Evolutionary conservation across 140 eudicot genomes (phyloP).

Genomic region (Erigeron philadelphicus): DNA sequence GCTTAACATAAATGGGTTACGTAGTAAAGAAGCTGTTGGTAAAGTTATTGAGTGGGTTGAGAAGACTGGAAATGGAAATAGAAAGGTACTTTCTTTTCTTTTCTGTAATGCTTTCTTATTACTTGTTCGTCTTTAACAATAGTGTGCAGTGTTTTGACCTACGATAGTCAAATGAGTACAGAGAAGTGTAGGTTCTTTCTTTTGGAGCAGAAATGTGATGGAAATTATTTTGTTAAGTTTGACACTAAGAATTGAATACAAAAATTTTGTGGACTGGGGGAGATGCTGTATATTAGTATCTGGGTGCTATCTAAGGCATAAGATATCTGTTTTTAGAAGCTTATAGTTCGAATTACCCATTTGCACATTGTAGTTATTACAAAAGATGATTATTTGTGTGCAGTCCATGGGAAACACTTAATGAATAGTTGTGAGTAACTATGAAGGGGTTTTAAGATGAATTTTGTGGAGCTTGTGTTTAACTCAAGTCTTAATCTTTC

Average conservation of each 20-base stretch:
- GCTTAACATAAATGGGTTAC: slow-evolving; percentile 67
- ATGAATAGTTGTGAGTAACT: neutral
- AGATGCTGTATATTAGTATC: neutral
- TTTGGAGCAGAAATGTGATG: no score
- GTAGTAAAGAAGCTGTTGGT: slow-evolving; percentile 63
- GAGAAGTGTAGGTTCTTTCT: no score
- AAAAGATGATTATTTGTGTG: neutral
- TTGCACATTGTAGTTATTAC: neutral
- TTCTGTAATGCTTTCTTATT: neutral
- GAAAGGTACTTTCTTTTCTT: slow-evolving; percentile 44
- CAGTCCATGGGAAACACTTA: neutral
- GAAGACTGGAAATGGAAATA: slow-evolving; percentile 68
- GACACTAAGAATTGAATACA: neutral
- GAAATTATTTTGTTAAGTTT: neutral
- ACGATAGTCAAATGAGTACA: no score
- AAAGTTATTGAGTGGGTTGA: slow-evolving; percentile 84
- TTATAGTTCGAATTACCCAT: neutral
- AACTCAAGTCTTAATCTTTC: neutral
- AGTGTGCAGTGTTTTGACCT: neutral
- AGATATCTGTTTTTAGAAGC: neutral
- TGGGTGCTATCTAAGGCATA: neutral
- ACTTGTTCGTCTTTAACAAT: neutral
- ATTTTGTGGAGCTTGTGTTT: neutral
- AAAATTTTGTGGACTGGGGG: neutral
- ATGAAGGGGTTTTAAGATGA: neutral